Conservation (phyloP, 441 rosid genomes). For the Cnidoscolus chayamansa region DNA sequence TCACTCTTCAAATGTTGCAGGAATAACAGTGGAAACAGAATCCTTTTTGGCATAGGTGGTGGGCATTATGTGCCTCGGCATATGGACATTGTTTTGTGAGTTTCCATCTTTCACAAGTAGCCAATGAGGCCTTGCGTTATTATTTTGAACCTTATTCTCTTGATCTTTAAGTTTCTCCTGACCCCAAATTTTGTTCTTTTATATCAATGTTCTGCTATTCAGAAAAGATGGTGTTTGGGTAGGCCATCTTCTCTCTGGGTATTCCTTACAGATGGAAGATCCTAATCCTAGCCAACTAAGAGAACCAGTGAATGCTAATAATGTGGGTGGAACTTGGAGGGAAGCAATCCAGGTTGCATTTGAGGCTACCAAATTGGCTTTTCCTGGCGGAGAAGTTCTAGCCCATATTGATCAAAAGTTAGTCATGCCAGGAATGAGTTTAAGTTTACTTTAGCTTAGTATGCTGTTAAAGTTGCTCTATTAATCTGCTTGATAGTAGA, state of each 20-base stretch:
- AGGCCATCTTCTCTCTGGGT: constrained; percentile 77
- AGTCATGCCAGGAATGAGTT: constrained; percentile 19
- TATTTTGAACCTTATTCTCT: not conserved
- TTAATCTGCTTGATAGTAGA: not conserved
- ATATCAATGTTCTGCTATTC: constrained; percentile 12
- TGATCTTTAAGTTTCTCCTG: not conserved
- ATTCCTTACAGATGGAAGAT: constrained; percentile 82
- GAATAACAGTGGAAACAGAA: constrained; percentile 43
- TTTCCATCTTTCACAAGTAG: constrained; percentile 7
- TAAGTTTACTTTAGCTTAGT: not conserved
- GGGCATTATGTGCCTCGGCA: constrained; percentile 88
- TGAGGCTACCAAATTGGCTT: constrained; percentile 69
- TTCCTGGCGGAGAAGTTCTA: constrained; percentile 67
- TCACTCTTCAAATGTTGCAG: constrained; percentile 2
- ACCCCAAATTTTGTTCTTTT: not conserved
- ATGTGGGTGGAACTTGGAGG: constrained; percentile 69
- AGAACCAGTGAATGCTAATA: constrained; percentile 28
- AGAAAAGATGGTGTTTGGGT: constrained; percentile 86
- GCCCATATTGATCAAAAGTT: constrained; percentile 91
- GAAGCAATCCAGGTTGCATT: constrained; percentile 62
- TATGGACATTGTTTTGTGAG: constrained; percentile 73
- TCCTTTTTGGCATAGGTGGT: constrained; percentile 74
- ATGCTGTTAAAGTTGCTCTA: not conserved
- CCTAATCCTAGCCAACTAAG: constrained; percentile 47
- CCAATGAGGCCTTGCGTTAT: not conserved